Conservation (phyloP, 768 basidiomycete genomes). For the Lyophyllum decastes region DNA sequence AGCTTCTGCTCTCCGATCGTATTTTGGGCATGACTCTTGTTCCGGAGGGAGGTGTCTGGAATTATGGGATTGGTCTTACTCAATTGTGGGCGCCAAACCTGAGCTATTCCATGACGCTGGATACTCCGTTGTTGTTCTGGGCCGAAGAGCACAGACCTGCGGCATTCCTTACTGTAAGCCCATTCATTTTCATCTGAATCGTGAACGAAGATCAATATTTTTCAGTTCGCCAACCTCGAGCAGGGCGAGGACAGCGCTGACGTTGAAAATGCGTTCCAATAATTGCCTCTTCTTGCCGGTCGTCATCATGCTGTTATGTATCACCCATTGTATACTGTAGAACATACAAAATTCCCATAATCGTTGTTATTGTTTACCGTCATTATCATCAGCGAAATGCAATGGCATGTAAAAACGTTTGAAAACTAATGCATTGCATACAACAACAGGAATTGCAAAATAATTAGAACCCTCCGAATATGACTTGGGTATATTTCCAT, state of each 20-base stretch:
- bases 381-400: neutral
- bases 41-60: conserved; percentile 94
- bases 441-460: conserved; percentile 6
- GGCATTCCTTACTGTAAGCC: conserved; percentile 86
- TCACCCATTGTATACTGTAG: conserved; percentile 15
- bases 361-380: too few species aligned
- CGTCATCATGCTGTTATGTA: conserved; percentile 6
- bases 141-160: conserved; percentile 93
- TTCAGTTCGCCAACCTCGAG: conserved; percentile 86
- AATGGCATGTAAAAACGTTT: neutral
- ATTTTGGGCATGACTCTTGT: conserved; percentile 95
- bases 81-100: conserved; percentile 87
- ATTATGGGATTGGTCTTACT: conserved; percentile 92
- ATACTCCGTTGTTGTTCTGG: conserved; percentile 96
- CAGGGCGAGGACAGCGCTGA: conserved; percentile 92
- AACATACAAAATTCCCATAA: conserved; percentile 6
- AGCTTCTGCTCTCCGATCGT: conserved; percentile 90
- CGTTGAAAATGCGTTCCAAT: conserved; percentile 93
- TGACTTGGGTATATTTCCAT: neutral
- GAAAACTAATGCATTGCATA: neutral
- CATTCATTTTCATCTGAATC: neutral
- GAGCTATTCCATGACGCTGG: conserved; percentile 81
- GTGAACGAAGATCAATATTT: conserved; percentile 9
- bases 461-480: neutral
- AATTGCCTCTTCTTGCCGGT: conserved; percentile 26